Percentiles rank a stretch among this genome's conserved stretches.
These are phyloP conservation scores for Eucalyptus erythrocorys DNA, from an alignment of 345 rosid species.

Conservation along the genomic window DNA sequence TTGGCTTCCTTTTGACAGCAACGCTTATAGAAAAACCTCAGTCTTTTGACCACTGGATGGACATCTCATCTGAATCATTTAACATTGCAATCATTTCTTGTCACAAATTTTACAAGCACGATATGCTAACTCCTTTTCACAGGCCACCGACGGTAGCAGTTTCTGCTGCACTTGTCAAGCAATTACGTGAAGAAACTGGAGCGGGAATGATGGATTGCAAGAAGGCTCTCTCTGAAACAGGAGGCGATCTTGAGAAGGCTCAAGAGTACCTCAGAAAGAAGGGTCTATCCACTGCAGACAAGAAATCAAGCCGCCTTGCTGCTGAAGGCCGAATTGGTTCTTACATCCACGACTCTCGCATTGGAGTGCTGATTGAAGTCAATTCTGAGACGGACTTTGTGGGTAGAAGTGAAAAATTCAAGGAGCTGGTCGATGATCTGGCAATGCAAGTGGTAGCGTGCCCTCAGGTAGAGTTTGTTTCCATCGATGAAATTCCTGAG, in stretches of 20 bases:
- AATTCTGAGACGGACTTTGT: conserved; percentile 95
- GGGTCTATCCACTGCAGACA: conserved; percentile 88
- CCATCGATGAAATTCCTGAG: conserved; percentile 58
- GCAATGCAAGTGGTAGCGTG: conserved; percentile 92
- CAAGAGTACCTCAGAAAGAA: conserved; percentile 93
- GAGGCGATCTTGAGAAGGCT: conserved; percentile 87
- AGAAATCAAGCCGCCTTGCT: conserved; percentile 87
- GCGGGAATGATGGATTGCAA: conserved; percentile 99
- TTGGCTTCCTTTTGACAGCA: background rate
- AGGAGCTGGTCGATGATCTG: conserved; percentile 80
- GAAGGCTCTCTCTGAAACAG: conserved; percentile 85
- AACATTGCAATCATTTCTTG: background rate
- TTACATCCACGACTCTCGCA: conserved; percentile 84
- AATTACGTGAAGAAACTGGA: conserved; percentile 91
- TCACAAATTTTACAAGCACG: background rate
- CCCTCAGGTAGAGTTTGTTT: conserved; percentile 74
- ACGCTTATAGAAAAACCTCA: background rate
- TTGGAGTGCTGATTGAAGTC: conserved; percentile 86
- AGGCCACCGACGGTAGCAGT: conserved; percentile 46
- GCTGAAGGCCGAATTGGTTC: conserved; percentile 95
- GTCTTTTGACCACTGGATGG: background rate
- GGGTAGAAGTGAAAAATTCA: conserved; percentile 82
- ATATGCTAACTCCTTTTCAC: background rate
- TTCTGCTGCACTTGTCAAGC: conserved; percentile 84
- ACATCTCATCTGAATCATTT: background rate